Evolutionary conservation across 805 yeast species (phyloP), one percentile per base, ranked within the genome.

Genomic region (Candida nitratophila): DNA sequence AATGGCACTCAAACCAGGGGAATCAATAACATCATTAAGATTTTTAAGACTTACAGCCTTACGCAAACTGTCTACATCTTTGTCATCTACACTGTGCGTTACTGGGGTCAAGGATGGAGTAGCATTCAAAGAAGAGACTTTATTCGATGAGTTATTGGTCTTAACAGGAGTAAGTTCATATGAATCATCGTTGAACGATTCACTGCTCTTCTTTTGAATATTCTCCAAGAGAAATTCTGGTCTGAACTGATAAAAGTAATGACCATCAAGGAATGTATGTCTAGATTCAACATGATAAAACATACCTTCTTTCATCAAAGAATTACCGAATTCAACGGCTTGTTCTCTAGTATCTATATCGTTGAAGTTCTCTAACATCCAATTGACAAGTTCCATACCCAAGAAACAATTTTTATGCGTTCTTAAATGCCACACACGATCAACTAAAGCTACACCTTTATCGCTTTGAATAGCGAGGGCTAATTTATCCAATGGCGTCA

Each of bases 351-450:
- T 79, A 43, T 81, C 79, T 40, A 91, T 81, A 55, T 88, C 97
- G 24, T 76, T 78, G 56, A 89, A 84, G 46, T 80, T 77, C 48
- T 85, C 84, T 27, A 85, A 68, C 44, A 91, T 59, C 97, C 98
- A 91, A 29, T 79, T 76, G 0, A 89, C 96, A 48, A 88, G 69
- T 43, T 88, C 96, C 49, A 81, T 78, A 0, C 98, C 98, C 21
- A 87, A 60, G 56, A 91, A 88, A 63, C 95, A 85, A 49, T 83
- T 77, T 24, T 73, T 69, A 57, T 87, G 95, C 4, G 76, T 67
- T 49, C 80, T 81, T 77, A 90, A 79, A 61, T 91, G 98, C 99
- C 99, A 91, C 30, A 82, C 76, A 52, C 97, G 71, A 53, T 88
- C 96, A 1, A 76, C 80, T 32, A 93, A 68, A 19, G 70, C 71